A percentile compares a stretch with the other conserved stretches of the same genome.
Conservation (phyloP, 768 basidiomycete genomes). For the Coprinellus micaceus region DNA sequence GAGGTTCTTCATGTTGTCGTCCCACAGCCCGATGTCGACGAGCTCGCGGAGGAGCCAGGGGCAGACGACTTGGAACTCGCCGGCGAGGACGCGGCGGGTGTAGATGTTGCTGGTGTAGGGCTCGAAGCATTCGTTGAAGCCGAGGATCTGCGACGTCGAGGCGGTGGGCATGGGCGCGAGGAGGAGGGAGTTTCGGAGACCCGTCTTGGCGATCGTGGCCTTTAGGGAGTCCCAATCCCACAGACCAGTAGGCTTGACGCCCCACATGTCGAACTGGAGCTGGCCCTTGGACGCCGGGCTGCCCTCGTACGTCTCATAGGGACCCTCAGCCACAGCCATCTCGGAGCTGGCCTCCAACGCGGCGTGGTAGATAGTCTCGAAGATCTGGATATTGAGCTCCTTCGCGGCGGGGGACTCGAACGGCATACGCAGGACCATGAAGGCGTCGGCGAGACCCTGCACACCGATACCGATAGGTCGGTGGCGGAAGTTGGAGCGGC, state of each 20-base stretch:
- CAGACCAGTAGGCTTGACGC: conserved; percentile 78
- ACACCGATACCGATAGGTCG: conserved; percentile 97
- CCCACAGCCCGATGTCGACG: conserved; percentile 92
- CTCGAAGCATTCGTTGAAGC: conserved; percentile 98
- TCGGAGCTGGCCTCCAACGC: conserved; percentile 90
- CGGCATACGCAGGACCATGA: conserved; percentile 95
- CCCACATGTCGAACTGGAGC: conserved; percentile 96
- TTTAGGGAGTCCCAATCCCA: conserved; percentile 95
- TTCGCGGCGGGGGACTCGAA: conserved; percentile 89
- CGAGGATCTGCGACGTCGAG: conserved; percentile 96
- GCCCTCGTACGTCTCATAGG: conserved; percentile 87
- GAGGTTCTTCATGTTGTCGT: conserved; percentile 99
- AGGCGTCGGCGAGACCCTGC: conserved; percentile 95
- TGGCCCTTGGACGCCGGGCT: conserved; percentile 86
- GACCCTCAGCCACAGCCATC: conserved; percentile 71
- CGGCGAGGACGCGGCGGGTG: conserved; percentile 97
- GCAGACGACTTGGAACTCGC: conserved; percentile 99
- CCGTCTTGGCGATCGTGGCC: conserved; percentile 75
- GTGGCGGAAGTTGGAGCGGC: conserved; percentile 92
- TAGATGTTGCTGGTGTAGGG: conserved; percentile 99
- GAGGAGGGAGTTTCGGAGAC: conserved; percentile 86
- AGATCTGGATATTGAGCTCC: conserved; percentile 90
- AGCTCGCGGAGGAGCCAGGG: conserved; percentile 99
- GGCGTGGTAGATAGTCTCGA: conserved; percentile 98
- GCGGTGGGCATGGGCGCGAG: conserved; percentile 99